Evolutionary conservation across 2,329 filamentous ascomycete species (phyloP), one percentile per base, ranked within the genome.

Genomic region (Cytospora paraplurivora): DNA sequence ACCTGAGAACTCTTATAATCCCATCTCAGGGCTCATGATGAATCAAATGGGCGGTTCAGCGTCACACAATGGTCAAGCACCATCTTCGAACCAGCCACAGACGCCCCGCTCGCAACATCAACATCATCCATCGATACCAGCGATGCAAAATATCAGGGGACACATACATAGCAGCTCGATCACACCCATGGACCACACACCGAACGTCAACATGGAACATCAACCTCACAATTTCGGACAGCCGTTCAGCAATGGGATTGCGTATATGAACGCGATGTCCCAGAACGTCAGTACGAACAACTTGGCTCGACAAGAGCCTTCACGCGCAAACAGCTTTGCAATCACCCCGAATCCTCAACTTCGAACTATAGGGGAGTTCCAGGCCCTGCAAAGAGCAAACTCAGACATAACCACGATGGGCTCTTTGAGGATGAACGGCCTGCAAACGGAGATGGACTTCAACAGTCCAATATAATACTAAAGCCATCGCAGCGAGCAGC

Each of bases 11-110:
- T 53, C 34, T 2, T 86, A 80, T 57, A 77, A 75, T 21, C 73
- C 80, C 11, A 82, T 86, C 66, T 74, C 81, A 1, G 83, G 86
- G 8, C 81, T 86, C 72, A 77, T 82, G 47, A 82, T 85, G 76
- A 83, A 76, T 41, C 79, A 80, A 0, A 74, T 85, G 59, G 76
- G 77, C 35, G 71, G 73, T 17, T 65, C 68, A 35, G 63, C 64
- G 32, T 66, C 69, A 33, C 66, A 19, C 65, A 66, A 59, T 32
- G 37, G 53, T 19, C 64, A 66, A 7, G 51, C 62, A 7, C 56
- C 62, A 7, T 55, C 56, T 12, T 32, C 58, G 21, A 67, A 68
- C 21, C 63, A 47, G 21, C 57, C 63, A 50, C 63, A 63, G 21
- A 72, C 72, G 17, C 69, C 69, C 4, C 69, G 69, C 7, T 72